Percentiles rank a stretch among this genome's conserved stretches.
Conservation (phyloP, 257 asterid genomes). For the Plectranthus barbatus region DNA sequence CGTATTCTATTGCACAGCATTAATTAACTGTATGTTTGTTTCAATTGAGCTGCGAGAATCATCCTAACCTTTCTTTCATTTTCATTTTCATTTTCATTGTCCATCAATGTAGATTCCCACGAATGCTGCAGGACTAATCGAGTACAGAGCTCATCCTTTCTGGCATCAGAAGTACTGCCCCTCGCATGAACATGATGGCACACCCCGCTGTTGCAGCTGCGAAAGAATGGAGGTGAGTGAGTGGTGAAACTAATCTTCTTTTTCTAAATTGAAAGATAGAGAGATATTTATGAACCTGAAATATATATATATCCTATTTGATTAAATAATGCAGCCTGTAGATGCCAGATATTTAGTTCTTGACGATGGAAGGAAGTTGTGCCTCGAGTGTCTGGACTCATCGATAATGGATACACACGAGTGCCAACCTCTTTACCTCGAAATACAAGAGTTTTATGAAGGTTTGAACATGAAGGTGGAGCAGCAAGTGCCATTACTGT, state of each 20-base stretch:
- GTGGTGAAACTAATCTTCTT: neutral
- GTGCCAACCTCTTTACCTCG: constrained; percentile 95
- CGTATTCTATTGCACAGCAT: neutral
- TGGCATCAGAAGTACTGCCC: constrained; percentile 99
- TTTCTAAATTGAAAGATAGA: neutral
- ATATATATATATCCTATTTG: neutral
- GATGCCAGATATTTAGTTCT: constrained; percentile 82
- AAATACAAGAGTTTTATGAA: constrained; percentile 94
- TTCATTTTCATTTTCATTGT: no score
- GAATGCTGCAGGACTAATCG: constrained; percentile 78
- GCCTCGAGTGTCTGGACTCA: constrained; percentile 94
- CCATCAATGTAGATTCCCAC: constrained; percentile 65
- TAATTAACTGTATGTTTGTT: neutral
- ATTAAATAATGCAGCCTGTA: constrained; percentile 50
- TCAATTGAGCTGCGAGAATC: no score
- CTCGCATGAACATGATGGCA: constrained; percentile 81
- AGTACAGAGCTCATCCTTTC: constrained; percentile 97
- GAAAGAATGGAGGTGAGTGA: constrained; percentile 89
- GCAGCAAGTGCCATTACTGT: constrained; percentile 91
- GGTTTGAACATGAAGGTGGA: constrained; percentile 91
- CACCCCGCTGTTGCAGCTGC: constrained; percentile 98
- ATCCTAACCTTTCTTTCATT: no score
- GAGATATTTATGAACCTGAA: neutral
- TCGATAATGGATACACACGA: constrained; percentile 95
- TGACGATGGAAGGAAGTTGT: constrained; percentile 90